Percentiles rank a stretch among this genome's conserved stretches.
Evolutionary conservation across 169 alveolate species (phyloP).

Genomic region (Plasmodium fragile): DNA sequence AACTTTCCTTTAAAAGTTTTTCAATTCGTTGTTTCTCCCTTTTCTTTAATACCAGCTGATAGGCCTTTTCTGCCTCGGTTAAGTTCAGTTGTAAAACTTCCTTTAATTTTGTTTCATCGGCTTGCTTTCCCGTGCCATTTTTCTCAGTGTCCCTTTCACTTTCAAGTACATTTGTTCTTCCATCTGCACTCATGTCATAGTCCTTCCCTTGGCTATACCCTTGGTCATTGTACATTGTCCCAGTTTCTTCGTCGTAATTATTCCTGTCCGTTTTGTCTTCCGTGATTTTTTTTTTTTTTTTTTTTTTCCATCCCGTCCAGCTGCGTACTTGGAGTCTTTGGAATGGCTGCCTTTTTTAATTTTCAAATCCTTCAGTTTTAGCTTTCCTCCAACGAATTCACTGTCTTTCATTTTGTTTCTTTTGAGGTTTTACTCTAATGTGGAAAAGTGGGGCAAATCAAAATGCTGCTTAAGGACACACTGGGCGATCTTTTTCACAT

Average conservation of each 20-base stretch:
- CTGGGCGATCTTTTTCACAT: not conserved
- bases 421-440: not conserved
- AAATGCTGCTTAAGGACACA: not conserved
- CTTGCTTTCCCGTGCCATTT: not conserved
- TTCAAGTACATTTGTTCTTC: not conserved
- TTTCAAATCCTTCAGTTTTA: constrained; percentile 31
- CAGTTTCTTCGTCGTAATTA: not conserved
- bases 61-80: constrained; percentile 86
- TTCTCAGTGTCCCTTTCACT: constrained; percentile 35
- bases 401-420: constrained; percentile 47
- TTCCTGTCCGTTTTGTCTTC: constrained; percentile 6
- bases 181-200: constrained; percentile 1
- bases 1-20: constrained; percentile 85
- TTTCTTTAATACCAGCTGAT: constrained; percentile 86
- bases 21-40: constrained; percentile 85
- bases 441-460: not conserved
- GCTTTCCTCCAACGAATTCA: constrained; percentile 71
- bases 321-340: not conserved
- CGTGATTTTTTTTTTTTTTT: not conserved
- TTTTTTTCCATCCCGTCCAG: not conserved
- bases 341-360: constrained; percentile 5
- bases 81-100: constrained; percentile 50
- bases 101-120: constrained; percentile 37
- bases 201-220: not conserved
- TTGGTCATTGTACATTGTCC: not conserved